These are phyloP conservation scores for Saxophila tyrrhenica DNA, from an alignment of 495 filamentous ascomycete genomes.

Conservation along the genomic window DNA sequence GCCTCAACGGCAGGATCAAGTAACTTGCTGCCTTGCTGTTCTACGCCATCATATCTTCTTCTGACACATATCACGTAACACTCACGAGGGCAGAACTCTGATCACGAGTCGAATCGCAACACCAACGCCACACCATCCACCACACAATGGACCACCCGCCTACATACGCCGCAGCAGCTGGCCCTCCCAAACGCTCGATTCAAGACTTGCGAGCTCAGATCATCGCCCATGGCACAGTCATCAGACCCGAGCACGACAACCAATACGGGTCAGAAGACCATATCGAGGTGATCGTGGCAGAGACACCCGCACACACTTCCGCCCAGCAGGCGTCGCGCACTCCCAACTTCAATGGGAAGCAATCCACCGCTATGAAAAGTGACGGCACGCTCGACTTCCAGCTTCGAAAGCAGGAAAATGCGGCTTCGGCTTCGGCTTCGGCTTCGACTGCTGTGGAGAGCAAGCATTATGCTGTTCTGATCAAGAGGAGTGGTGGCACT, in stretches of 20 bases:
- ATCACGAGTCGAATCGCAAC: no score
- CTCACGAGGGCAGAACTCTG: no score
- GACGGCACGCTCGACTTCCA: neutral
- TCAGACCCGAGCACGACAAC: neutral
- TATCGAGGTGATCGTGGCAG: slow-evolving; percentile 7
- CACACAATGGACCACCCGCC: neutral
- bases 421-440: neutral
- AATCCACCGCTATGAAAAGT: neutral
- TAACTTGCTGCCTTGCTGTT: neutral
- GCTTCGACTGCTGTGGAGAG: neutral
- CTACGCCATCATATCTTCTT: no score
- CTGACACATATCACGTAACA: no score
- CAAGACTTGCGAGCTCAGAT: slow-evolving; percentile 10
- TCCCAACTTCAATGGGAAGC: neutral
- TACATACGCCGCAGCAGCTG: neutral
- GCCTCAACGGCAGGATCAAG: neutral
- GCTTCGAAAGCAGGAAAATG: neutral
- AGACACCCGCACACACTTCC: neutral
- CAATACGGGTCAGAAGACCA: slow-evolving; percentile 2
- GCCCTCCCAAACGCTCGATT: slow-evolving; percentile 2
- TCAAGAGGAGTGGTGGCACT: neutral
- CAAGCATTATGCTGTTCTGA: slow-evolving; percentile 9
- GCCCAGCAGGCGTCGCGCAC: neutral
- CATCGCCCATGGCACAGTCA: slow-evolving; percentile 6
- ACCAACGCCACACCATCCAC: neutral